Conservation (phyloP, 1,284 basidiomycete genomes). For the Polyporus tsugae region DNA sequence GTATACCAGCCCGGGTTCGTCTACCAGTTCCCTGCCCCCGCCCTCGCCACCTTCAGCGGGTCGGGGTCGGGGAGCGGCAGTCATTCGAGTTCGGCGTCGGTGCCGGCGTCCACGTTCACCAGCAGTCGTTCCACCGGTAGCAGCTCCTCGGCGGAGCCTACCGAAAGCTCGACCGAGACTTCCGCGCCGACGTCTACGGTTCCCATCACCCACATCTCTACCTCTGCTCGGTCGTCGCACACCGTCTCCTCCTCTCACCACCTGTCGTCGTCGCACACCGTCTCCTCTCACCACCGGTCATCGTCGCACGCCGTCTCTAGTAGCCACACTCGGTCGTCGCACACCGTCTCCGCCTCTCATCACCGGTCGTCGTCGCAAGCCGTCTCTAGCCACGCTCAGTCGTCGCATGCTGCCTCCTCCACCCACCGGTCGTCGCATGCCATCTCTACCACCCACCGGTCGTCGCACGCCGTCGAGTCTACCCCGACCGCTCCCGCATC, state of each 20-base stretch:
- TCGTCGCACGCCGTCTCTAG: background rate
- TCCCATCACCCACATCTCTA: background rate
- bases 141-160: background rate
- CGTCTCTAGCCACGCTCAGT: background rate
- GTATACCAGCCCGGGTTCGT: slow-evolving; percentile 40
- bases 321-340: background rate
- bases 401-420: background rate
- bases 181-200: background rate
- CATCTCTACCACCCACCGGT: background rate
- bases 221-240: background rate
- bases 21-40: slow-evolving; percentile 49
- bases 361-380: background rate
- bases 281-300: too few species aligned
- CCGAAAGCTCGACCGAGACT: background rate
- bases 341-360: background rate
- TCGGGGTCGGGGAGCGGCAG: background rate
- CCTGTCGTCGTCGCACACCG: too few species aligned
- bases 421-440: background rate
- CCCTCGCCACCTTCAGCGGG: background rate
- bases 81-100: background rate
- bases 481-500: background rate
- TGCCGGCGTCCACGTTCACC: background rate
- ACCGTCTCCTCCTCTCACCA: too few species aligned
- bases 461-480: background rate
- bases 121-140: background rate